Conservation (phyloP, 257 asterid species). For the Lycium barbarum region DNA sequence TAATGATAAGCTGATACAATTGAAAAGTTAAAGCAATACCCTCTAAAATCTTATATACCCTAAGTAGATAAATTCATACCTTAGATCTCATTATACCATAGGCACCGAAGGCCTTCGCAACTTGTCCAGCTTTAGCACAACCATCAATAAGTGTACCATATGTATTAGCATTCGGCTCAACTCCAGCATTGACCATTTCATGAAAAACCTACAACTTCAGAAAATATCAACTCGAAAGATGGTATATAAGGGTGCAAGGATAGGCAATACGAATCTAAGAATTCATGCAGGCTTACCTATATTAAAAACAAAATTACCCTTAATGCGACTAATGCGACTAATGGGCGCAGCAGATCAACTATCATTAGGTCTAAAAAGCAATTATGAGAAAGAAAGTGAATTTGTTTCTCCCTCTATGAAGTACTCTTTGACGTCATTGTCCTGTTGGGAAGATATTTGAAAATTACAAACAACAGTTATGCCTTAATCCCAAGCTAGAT, state of each 20-base stretch:
- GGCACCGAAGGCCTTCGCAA: constrained; percentile 99
- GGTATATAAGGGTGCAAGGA: constrained; percentile 28
- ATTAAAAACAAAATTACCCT: neutral
- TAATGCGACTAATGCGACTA: neutral
- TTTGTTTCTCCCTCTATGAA: constrained; percentile 12
- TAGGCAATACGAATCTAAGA: constrained; percentile 19
- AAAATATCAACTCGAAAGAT: constrained; percentile 38
- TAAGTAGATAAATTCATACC: constrained; percentile 54
- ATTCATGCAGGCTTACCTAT: neutral
- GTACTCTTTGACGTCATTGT: neutral
- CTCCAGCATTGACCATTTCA: constrained; percentile 97
- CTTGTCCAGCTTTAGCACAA: constrained; percentile 98
- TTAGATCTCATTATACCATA: constrained; percentile 95
- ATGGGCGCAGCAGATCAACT: constrained; percentile 9
- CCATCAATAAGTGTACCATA: constrained; percentile 97
- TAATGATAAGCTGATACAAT: constrained; percentile 14
- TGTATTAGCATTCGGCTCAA: constrained; percentile 94
- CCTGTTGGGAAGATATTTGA: neutral
- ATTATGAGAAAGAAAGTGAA: neutral
- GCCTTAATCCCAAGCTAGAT: constrained; percentile 1
- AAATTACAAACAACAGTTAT: neutral
- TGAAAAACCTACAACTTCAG: constrained; percentile 77
- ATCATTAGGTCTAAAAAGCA: neutral
- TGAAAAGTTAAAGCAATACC: constrained; percentile 29
- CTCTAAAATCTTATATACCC: neutral